Evolutionary conservation across 2,329 filamentous ascomycete species (phyloP), one percentile per base, ranked within the genome.

Genomic region (Nemania diffusa): DNA sequence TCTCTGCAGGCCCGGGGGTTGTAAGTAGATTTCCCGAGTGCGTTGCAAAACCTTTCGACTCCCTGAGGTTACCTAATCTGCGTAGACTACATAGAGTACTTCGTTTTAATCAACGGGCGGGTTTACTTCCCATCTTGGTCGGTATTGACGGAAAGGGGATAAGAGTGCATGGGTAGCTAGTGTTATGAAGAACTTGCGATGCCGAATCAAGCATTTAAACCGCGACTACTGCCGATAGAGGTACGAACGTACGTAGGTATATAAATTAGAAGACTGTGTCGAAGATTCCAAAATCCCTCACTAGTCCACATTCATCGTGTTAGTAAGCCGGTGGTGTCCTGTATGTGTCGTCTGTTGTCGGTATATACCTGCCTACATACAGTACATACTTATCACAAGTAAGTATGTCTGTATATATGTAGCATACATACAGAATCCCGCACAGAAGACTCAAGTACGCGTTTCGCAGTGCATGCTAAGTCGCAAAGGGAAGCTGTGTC

Each of bases 171-270:
- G 32, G 61, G 60, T 20, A 57, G 22, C 27, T 24, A 15, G 62
- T 46, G 46, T 48, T 34, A 15, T 13, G 26, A 32, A 20, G 20
- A 34, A 48, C 40, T n/a, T 62, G 57, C 58, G 66, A 66, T 66
- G 40, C 66, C 66, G 63, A 37, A 68, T 62, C 22, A 27, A 68
- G 63, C 46, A 50, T 40, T 42, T 57, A 20, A 42, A 51, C 62
- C 62, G 65, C 50, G 57, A 59, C 65, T 68, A 65, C 40, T 68
- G 57, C 65, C 62, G 62, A 62, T 37, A 61, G 61, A 58, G 50
- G 53, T 5, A 56, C 34, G 32, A n/a, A n/a, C n/a, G n/a, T n/a
- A n/a, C n/a, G n/a, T n/a, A n/a, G n/a, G n/a, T 11, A 42, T n/a
- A 53, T 15, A 34, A 55, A 58, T 29, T 26, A 34, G 26, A 13